Percentiles rank a stretch among this genome's conserved stretches.
Evolutionary conservation across 2,329 filamentous ascomycete species (phyloP).

Genomic region (Colletotrichum coccodes): DNA sequence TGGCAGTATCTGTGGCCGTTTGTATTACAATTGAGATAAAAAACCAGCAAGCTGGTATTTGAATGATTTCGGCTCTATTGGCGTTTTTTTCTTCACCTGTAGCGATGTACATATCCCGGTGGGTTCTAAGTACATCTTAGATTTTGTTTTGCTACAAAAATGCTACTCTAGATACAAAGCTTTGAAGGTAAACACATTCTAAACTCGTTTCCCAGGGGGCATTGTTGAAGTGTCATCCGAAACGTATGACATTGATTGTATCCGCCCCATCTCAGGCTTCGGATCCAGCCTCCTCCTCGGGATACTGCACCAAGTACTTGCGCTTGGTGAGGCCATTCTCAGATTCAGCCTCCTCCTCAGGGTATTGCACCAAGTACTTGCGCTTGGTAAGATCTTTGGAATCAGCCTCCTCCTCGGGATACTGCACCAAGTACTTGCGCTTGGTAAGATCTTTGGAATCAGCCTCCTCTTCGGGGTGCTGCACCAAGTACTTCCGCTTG

Average conservation of each 20-base stretch:
- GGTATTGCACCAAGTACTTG: neutral
- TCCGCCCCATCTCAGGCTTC: neutral
- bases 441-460: neutral
- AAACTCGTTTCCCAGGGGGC: too few species aligned
- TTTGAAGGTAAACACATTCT: too few species aligned
- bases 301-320: neutral
- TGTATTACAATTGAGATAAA: too few species aligned
- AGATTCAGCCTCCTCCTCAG: neutral
- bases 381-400: neutral
- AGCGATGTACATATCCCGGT: too few species aligned
- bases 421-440: neutral
- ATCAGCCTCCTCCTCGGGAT: neutral
- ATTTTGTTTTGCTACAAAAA: too few species aligned
- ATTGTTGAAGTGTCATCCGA: neutral
- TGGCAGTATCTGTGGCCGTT: too few species aligned
- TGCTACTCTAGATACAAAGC: too few species aligned
- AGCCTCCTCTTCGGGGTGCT: neutral
- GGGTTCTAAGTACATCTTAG: too few species aligned
- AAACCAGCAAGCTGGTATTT: too few species aligned
- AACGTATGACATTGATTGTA: neutral
- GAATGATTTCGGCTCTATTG: too few species aligned
- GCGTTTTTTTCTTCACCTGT: too few species aligned
- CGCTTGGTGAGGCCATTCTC: neutral
- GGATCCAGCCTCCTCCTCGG: neutral
- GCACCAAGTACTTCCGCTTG: neutral